Conservation (phyloP, 371 early-diverging fungal genomes). For the Mortierella sp. region DNA sequence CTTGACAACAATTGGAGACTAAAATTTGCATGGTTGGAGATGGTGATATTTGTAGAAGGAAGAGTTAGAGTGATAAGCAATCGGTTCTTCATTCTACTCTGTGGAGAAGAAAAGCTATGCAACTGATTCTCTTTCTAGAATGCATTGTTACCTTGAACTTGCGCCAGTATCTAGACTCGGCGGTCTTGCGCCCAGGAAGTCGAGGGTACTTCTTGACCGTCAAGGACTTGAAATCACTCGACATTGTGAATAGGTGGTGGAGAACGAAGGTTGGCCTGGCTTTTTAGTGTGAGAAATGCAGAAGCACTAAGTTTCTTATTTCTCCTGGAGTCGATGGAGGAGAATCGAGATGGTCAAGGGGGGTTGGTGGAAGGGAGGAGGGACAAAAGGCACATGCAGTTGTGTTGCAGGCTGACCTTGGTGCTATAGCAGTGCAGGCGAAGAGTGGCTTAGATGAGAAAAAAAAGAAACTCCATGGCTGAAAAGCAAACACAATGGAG, state of each 20-base stretch:
- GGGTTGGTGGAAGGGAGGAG: not conserved
- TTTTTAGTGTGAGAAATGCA: not conserved
- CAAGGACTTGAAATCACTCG: constrained; percentile 72
- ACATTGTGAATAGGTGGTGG: constrained; percentile 33
- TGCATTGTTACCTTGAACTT: constrained; percentile 77
- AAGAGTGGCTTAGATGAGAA: constrained; percentile 20
- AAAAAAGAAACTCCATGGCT: constrained; percentile 5
- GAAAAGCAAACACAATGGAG: constrained; percentile 22
- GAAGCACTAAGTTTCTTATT: not conserved
- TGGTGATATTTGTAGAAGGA: not conserved
- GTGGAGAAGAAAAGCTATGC: not conserved
- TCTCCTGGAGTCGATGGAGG: not conserved
- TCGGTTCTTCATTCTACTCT: not conserved
- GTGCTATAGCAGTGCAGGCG: not conserved
- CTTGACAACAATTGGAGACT: constrained; percentile 89
- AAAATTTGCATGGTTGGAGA: not conserved
- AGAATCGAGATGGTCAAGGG: constrained; percentile 8
- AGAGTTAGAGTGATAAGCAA: not conserved
- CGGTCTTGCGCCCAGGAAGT: constrained; percentile 66
- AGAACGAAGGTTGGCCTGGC: not conserved
- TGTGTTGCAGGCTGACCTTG: not conserved
- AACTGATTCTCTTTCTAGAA: not conserved
- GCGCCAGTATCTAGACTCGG: constrained; percentile 86
- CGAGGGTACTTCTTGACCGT: constrained; percentile 71
- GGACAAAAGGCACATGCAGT: not conserved